Evolutionary conservation across 2,329 filamentous ascomycete species (phyloP), one percentile per base, ranked within the genome.

Genomic region (Tolypocladium endophyticum): DNA sequence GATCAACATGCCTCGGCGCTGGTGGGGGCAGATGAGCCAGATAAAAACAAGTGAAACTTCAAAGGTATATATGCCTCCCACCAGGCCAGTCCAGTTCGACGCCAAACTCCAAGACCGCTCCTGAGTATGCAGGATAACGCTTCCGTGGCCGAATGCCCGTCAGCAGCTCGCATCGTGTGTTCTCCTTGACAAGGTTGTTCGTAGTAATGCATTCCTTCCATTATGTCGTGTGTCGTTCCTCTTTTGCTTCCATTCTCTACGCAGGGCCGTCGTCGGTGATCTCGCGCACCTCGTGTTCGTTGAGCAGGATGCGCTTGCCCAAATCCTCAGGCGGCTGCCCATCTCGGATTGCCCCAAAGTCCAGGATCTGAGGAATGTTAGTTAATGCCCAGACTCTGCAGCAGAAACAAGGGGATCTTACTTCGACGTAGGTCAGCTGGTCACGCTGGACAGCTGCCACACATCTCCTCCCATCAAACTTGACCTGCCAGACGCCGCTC

Each of bases 401-500:
- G 16, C 23, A 18, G 9, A 20, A 25, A 11, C n/a, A 16, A 18
- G 18, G 39, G 4, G 0, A 25, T 75, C 86, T 77, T 73, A 96
- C 94, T 85, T 99, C 94, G 61, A 99, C 92, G 73, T 96, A 99
- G 25, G 94, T 99, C 67, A 96, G 76, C 68, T 86, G 87, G 65
- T 96, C 91, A 59, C 94, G 85, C 78, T 99, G 94, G 60, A 99
- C 94, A 53, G 94, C 94, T 61, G 94, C 94, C 60, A 99, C 94
- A 72, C 94, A 99, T 72, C 93, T 84, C 65, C 94, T 83, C 70
- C 95, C 91, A 69, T 99, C 92, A 76, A 99, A 99, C 69, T 94
- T 94, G 68, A 99, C 94, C 77, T 99, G 94, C 94, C 94, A 99
- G 9, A 99, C 94, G n/a, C 93, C 92, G 65, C 88, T 93, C 41